These are phyloP conservation scores for Torulaspora franciscae DNA, from an alignment of 805 yeast species.

Conservation along the genomic window DNA sequence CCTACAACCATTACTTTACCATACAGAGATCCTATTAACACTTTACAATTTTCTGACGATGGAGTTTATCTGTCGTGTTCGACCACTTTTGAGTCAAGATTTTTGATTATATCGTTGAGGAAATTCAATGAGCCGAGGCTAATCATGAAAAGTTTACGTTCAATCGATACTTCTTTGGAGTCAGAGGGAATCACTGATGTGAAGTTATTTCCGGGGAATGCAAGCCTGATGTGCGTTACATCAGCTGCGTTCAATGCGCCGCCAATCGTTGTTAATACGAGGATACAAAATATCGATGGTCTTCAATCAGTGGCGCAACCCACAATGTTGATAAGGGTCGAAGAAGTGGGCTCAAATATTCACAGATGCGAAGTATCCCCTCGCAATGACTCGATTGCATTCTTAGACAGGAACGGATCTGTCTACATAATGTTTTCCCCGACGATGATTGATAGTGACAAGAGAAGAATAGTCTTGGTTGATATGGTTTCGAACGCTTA, in stretches of 20 bases:
- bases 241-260: constrained; percentile 61
- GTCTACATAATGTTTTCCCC: constrained; percentile 66
- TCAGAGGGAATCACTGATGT: constrained; percentile 87
- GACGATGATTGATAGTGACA: constrained; percentile 50
- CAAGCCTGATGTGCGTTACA: constrained; percentile 49
- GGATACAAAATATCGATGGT: constrained; percentile 43
- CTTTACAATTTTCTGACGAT: constrained; percentile 66
- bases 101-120: constrained; percentile 64
- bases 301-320: constrained; percentile 52
- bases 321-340: constrained; percentile 54
- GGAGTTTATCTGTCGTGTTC: constrained; percentile 70
- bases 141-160: constrained; percentile 62
- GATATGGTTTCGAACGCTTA: constrained; percentile 77
- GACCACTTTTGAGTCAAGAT: constrained; percentile 63
- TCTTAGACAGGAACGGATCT: constrained; percentile 71
- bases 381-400: constrained; percentile 79
- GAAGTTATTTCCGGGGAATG: constrained; percentile 63
- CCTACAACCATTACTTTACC: constrained; percentile 77
- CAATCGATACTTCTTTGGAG: constrained; percentile 61
- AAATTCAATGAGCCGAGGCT: constrained; percentile 61
- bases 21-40: constrained; percentile 76
- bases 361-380: constrained; percentile 76
- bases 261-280: constrained; percentile 63
- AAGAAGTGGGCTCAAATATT: constrained; percentile 76
- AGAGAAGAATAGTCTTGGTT: constrained; percentile 47